Percentiles rank a stretch among this genome's conserved stretches.
Evolutionary conservation across 371 early-diverging fungal genomes (phyloP).

Genomic region (Apophysomyces elegans): DNA sequence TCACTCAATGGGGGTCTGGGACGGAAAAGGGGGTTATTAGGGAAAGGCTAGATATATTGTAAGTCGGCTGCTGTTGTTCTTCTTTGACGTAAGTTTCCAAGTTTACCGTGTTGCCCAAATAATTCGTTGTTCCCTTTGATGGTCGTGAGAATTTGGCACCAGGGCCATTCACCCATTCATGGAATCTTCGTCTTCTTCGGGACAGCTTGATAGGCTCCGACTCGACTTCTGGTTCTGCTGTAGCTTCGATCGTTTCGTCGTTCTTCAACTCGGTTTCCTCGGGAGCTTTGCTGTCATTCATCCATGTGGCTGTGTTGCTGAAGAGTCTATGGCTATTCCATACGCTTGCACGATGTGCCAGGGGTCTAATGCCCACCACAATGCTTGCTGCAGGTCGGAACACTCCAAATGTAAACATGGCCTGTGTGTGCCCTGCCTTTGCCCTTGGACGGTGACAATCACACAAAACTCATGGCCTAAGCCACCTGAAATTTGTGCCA

Average conservation of each 20-base stretch:
- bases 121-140: constrained; percentile 53
- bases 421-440: neutral
- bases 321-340: constrained; percentile 23
- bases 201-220: constrained; percentile 46
- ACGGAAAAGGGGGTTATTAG: constrained; percentile 86
- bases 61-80: neutral
- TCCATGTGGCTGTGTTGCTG: constrained; percentile 15
- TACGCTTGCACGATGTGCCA: constrained; percentile 8
- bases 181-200: constrained; percentile 47
- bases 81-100: neutral
- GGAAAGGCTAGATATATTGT: constrained; percentile 66
- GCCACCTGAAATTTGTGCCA: no score
- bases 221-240: constrained; percentile 19
- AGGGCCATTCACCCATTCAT: constrained; percentile 45
- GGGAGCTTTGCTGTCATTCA: constrained; percentile 35
- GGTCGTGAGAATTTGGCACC: constrained; percentile 43
- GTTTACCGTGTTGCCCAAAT: constrained; percentile 37
- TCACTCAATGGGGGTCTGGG: constrained; percentile 83
- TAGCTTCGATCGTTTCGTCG: constrained; percentile 13
- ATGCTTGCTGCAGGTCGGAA: constrained; percentile 11
- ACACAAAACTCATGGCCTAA: neutral
- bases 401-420: constrained; percentile 9
- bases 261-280: constrained; percentile 14
- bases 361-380: constrained; percentile 8
- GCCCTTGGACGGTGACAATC: constrained; percentile 2